Conservation (phyloP, 768 basidiomycete species). For the Lactifluus echinatus region DNA sequence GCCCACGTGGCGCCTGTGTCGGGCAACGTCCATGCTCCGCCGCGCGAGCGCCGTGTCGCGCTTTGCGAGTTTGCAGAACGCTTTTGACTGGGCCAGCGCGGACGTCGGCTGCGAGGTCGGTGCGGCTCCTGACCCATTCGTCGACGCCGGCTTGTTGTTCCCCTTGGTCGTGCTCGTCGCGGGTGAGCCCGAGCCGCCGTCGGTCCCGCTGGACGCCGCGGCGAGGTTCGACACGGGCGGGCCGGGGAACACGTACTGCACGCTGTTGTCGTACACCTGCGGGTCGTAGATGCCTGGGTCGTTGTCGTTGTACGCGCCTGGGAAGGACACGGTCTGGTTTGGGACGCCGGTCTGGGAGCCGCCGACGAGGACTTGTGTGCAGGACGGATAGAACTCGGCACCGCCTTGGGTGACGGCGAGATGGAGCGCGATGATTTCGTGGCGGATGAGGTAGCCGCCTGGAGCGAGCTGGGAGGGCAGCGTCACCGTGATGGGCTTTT, state of each 20-base stretch:
- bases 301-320: conserved; percentile 61
- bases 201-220: background rate
- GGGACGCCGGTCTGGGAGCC: conserved; percentile 48
- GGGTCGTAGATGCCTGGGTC: conserved; percentile 65
- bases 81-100: background rate
- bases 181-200: background rate
- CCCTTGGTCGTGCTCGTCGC: background rate
- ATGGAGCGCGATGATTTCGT: conserved; percentile 76
- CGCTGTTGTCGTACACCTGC: conserved; percentile 23
- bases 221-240: conserved; percentile 19
- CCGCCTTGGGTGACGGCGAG: conserved; percentile 46
- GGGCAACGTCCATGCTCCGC: background rate
- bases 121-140: background rate
- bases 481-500: conserved; percentile 23
- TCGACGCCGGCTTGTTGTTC: background rate
- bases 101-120: background rate
- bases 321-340: conserved; percentile 52
- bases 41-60: background rate
- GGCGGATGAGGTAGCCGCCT: conserved; percentile 68
- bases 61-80: conserved; percentile 7
- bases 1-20: conserved; percentile 3
- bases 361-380: conserved; percentile 44
- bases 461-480: conserved; percentile 42
- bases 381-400: conserved; percentile 77
- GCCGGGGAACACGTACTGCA: conserved; percentile 13